These are phyloP conservation scores for Phaeolepiota aurea DNA, from an alignment of 768 basidiomycete genomes.

Conservation along the genomic window DNA sequence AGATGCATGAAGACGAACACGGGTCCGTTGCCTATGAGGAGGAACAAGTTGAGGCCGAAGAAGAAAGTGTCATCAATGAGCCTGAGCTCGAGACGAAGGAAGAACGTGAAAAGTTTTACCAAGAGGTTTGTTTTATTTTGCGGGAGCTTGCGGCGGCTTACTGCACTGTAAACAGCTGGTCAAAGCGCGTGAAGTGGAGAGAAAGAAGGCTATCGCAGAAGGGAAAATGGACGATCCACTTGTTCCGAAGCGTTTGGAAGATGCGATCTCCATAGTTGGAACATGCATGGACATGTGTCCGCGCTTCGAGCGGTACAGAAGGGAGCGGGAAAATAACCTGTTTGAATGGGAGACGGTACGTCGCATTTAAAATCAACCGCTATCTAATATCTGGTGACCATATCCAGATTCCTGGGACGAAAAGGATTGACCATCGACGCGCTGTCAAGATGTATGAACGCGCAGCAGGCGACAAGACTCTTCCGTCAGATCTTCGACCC, in stretches of 20 bases:
- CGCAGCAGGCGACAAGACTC: slow-evolving; percentile 83
- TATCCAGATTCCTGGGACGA: slow-evolving; percentile 74
- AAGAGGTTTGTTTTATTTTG: slow-evolving; percentile 46
- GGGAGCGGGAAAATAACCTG: slow-evolving; percentile 84
- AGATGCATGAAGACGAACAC: slow-evolving; percentile 23
- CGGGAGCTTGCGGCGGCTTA: slow-evolving; percentile 6
- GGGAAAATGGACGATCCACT: slow-evolving; percentile 86
- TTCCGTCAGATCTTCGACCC: slow-evolving; percentile 90
- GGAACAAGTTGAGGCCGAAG: slow-evolving; percentile 13
- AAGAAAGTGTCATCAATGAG: slow-evolving; percentile 26
- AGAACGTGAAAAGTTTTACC: slow-evolving; percentile 61
- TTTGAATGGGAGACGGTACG: slow-evolving; percentile 81
- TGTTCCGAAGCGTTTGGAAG: slow-evolving; percentile 71
- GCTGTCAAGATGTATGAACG: slow-evolving; percentile 96
- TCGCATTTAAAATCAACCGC: slow-evolving; percentile 13
- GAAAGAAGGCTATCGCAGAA: slow-evolving; percentile 65
- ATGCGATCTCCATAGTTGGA: slow-evolving; percentile 89
- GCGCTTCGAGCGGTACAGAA: slow-evolving; percentile 83
- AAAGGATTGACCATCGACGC: slow-evolving; percentile 73
- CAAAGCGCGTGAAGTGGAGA: slow-evolving; percentile 64
- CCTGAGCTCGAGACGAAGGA: slow-evolving; percentile 49
- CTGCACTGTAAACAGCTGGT: slow-evolving; percentile 42
- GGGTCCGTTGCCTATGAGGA: too few species aligned
- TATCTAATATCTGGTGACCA: slow-evolving; percentile 29
- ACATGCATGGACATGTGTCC: slow-evolving; percentile 95